Conservation (phyloP, 495 filamentous ascomycete species). For the Pyronema omphalodes region DNA sequence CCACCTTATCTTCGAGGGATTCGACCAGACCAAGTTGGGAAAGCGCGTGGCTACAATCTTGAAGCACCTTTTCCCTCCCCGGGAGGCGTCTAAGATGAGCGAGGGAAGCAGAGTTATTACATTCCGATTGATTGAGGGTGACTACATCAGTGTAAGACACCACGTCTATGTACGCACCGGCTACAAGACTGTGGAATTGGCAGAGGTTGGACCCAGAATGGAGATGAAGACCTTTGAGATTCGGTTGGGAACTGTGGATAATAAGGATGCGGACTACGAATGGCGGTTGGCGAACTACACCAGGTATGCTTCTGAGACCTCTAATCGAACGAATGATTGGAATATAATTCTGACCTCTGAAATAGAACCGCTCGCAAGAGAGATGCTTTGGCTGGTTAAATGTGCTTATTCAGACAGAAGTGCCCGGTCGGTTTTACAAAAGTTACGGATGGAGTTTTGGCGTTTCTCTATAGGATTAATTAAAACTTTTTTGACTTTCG, state of each 20-base stretch:
- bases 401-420: too few relatives aligned
- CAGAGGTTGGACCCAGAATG: slow-evolving; percentile 90
- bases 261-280: slow-evolving; percentile 89
- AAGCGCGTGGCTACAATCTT: slow-evolving; percentile 71
- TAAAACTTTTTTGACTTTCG: too few relatives aligned
- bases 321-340: not conserved
- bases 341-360: not conserved
- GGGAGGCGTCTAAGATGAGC: slow-evolving; percentile 51
- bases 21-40: slow-evolving; percentile 57
- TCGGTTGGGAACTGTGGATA: slow-evolving; percentile 77
- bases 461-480: too few relatives aligned
- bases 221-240: slow-evolving; percentile 91
- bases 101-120: slow-evolving; percentile 78
- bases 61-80: slow-evolving; percentile 85
- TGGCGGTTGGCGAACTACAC: slow-evolving; percentile 94
- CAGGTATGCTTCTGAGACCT: slow-evolving; percentile 25
- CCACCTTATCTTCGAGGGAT: slow-evolving; percentile 89
- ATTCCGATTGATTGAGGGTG: slow-evolving; percentile 78
- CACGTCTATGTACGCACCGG: slow-evolving; percentile 70
- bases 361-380: slow-evolving; percentile 2
- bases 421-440: too few relatives aligned
- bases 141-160: slow-evolving; percentile 73
- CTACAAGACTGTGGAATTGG: slow-evolving; percentile 75
- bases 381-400: not conserved
- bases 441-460: too few relatives aligned